Conservation (phyloP, 371 early-diverging fungal genomes). For the Mortierella sp. region DNA sequence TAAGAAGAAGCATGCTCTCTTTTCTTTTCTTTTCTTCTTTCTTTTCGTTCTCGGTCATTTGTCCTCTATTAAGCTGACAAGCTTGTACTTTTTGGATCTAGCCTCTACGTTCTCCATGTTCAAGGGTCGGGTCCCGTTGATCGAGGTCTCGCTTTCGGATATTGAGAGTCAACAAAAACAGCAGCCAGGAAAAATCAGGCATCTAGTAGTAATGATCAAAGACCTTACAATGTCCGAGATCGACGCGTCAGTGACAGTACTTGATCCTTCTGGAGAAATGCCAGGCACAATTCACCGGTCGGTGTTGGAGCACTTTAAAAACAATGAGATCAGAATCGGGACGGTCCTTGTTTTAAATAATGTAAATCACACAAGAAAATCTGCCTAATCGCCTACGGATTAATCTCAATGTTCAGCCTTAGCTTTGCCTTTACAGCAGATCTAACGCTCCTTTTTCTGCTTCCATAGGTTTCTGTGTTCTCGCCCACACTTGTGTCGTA, state of each 20-base stretch:
- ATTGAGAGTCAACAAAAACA: conserved; percentile 22
- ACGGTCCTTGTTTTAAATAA: conserved; percentile 38
- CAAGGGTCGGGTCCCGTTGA: conserved; percentile 23
- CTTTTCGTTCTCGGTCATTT: not conserved
- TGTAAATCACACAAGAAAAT: conserved; percentile 4
- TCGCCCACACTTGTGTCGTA: conserved; percentile 40
- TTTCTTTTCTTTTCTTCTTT: not conserved
- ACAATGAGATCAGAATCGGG: conserved; percentile 46
- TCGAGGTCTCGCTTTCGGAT: conserved; percentile 29
- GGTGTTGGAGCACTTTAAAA: conserved; percentile 44
- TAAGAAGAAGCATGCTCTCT: conserved; percentile 2
- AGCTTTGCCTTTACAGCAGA: not conserved
- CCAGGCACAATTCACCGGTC: conserved; percentile 33
- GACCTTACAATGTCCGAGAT: conserved; percentile 32
- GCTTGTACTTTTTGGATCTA: not conserved
- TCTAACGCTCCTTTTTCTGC: not conserved
- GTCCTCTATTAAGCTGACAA: not conserved
- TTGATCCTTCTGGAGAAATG: conserved; percentile 53
- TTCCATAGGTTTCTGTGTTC: conserved; percentile 38
- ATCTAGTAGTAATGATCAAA: conserved; percentile 40
- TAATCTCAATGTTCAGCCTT: too few species aligned
- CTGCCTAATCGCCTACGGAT: too few species aligned
- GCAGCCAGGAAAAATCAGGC: conserved; percentile 28
- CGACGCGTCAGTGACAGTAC: conserved; percentile 37
- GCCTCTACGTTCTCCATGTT: conserved; percentile 27